A percentile compares a stretch with the other conserved stretches of the same genome.
phyloP scores from a whole-genome alignment of 805 yeast genomes.

The Saccharomycopsis javanensis region DNA sequence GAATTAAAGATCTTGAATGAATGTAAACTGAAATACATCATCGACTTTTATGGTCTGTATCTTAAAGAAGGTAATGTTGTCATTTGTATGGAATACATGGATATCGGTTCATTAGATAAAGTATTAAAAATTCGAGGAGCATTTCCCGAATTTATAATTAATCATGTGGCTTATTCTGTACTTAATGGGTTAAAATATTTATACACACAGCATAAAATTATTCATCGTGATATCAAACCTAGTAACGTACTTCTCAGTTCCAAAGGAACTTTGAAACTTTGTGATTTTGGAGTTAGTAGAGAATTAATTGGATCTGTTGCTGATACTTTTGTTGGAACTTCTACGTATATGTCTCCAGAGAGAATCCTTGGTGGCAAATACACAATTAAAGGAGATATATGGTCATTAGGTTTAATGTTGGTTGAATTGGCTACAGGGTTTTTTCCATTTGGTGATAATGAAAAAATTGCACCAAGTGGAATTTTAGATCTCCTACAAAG shows the following conservation, averaged over 20 bases:
- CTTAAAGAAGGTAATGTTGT: slow-evolving; percentile 39
- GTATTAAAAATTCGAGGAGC: slow-evolving; percentile 54
- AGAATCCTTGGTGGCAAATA: slow-evolving; percentile 91
- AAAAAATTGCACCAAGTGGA: slow-evolving; percentile 55
- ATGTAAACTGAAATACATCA: slow-evolving; percentile 74
- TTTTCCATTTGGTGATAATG: slow-evolving; percentile 63
- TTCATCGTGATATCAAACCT: slow-evolving; percentile 95
- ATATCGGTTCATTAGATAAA: slow-evolving; percentile 85
- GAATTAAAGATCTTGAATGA: slow-evolving; percentile 88
- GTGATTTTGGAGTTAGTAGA: slow-evolving; percentile 95
- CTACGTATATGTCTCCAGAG: slow-evolving; percentile 97
- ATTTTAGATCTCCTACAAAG: slow-evolving; percentile 84
- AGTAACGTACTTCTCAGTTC: slow-evolving; percentile 84
- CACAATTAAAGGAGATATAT: slow-evolving; percentile 91
- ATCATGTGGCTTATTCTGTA: slow-evolving; percentile 67
- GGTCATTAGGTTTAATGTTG: slow-evolving; percentile 91
- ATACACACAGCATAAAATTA: slow-evolving; percentile 75
- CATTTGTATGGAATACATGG: slow-evolving; percentile 93
- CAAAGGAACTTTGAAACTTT: slow-evolving; percentile 77
- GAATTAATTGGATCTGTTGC: slow-evolving; percentile 90
- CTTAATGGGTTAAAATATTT: slow-evolving; percentile 73
- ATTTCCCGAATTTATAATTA: slow-evolving; percentile 57
- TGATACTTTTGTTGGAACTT: slow-evolving; percentile 96
- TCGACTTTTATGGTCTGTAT: slow-evolving; percentile 87
- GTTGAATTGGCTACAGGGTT: slow-evolving; percentile 81